Base-by-base conservation (phyloP, 2,329 filamentous ascomycete genomes). In the Paraconiothyrium brasiliense region DNA sequence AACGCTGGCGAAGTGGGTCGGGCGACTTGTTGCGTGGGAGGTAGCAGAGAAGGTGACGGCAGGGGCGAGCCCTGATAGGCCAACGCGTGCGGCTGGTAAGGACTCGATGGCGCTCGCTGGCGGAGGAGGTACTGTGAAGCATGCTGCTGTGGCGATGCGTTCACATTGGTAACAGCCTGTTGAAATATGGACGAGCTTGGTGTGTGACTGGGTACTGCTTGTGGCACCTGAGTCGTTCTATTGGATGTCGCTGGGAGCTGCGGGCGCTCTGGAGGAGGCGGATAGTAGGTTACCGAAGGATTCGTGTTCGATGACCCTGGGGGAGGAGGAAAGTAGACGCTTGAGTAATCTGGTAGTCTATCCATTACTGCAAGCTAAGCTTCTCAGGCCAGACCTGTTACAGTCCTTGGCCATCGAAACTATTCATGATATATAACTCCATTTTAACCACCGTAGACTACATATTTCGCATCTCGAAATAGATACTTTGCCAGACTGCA, bases 261-360 rank as follows among this genome's bases (percentile, higher is more conserved):
- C 2, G 39, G n/a, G 16, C 54, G 54, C 6, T 46, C 41, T 4
- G 46, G 43, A 2, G 55, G 55, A 39, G 55, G 55, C 20, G 55
- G 44, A 41, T 57, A 57, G 55, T 57, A 57, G 11, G 20, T 41
- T 27, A 14, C 11, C 24, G 34, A 49, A 13, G 55, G 20, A 27
- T 50, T 37, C 24, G 55, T 39, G 9, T 16, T 27, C 3, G 30
- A 14, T 13, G 44, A 44, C 16, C 55, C 44, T 3, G 55, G 55
- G 13, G 55, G 55, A 32, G 55, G 55, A 57, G 55, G 55, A 35
- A 57, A 57, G 20, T 57, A 57, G 4, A 13, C 47, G 14, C 41
- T 49, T 14, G 55, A 57, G 35, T 57, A 57, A 34, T 57, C 55
- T 20, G 44, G 55, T 20, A 27, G 30, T 37, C 24, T 47, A 24